Percentiles rank a stretch among this genome's conserved stretches.
These are phyloP conservation scores for Phytophthora pini DNA, from an alignment of 352 stramenopile species.

Conservation along the genomic window DNA sequence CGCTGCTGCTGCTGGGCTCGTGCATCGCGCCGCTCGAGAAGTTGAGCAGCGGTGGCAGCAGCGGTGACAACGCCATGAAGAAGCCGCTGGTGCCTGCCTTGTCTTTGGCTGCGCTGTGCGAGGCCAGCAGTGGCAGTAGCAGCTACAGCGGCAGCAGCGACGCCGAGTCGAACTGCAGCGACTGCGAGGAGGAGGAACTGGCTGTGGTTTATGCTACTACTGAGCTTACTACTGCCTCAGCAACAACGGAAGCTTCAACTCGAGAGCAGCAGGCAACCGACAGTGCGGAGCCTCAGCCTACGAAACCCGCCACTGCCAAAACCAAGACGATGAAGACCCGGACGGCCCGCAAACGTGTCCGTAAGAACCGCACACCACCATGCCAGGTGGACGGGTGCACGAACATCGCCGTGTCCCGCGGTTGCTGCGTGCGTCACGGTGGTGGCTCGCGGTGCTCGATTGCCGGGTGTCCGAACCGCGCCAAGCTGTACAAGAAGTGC, in stretches of 20 bases:
- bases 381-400: constrained; percentile 70
- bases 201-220: neutral
- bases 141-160: constrained; percentile 10
- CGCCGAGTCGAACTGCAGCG: constrained; percentile 11
- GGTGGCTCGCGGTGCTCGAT: constrained; percentile 55
- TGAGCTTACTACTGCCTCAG: neutral
- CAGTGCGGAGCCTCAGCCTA: neutral
- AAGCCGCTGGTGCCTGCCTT: constrained; percentile 18
- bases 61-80: neutral
- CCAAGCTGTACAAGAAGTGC: constrained; percentile 72
- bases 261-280: constrained; percentile 4
- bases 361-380: constrained; percentile 56
- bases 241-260: constrained; percentile 7
- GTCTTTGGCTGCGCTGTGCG: constrained; percentile 31
- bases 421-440: constrained; percentile 59
- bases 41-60: constrained; percentile 2
- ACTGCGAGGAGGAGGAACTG: constrained; percentile 19
- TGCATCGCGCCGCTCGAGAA: constrained; percentile 54
- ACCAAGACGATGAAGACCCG: constrained; percentile 12
- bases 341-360: constrained; percentile 21
- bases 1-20: constrained; percentile 45
- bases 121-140: constrained; percentile 26
- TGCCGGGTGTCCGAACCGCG: constrained; percentile 57
- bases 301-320: constrained; percentile 1
- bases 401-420: constrained; percentile 61